Percentiles rank a stretch among this genome's conserved stretches.
These are phyloP conservation scores for Colletotrichum chrysophilum DNA, from an alignment of 2,329 filamentous ascomycete species.

Conservation along the genomic window DNA sequence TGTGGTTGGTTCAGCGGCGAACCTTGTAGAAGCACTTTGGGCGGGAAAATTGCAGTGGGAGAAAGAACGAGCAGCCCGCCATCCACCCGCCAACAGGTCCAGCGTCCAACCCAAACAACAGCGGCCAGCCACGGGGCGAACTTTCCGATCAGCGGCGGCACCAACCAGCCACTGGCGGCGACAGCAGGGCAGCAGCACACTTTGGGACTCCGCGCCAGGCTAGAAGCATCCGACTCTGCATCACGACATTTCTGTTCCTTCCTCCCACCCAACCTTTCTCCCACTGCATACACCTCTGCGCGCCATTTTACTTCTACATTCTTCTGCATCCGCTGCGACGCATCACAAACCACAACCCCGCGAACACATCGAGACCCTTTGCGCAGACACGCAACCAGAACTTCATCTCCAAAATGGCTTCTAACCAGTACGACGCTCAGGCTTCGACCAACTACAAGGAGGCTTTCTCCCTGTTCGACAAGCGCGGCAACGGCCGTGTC, in stretches of 20 bases:
- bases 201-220: background rate
- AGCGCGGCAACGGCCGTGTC: slow-evolving; percentile 95
- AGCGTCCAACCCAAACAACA: slow-evolving; percentile 12
- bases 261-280: background rate
- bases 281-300: background rate
- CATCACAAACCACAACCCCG: background rate
- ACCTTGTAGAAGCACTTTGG: slow-evolving; percentile 7
- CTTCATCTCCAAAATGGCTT: slow-evolving; percentile 42
- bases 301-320: background rate
- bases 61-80: background rate
- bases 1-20: slow-evolving; percentile 11
- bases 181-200: background rate
- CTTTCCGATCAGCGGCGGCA: slow-evolving; percentile 5
- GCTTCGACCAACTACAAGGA: slow-evolving; percentile 99
- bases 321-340: background rate
- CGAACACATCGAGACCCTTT: background rate
- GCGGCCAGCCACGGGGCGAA: background rate
- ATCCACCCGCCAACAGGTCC: slow-evolving; percentile 24
- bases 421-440: slow-evolving; percentile 63
- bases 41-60: background rate
- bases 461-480: slow-evolving; percentile 99
- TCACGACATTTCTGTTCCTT: slow-evolving; percentile 2
- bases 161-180: background rate
- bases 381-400: background rate
- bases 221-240: background rate